Evolutionary conservation across 805 yeast species (phyloP).

Genomic region (Pichia phayaonensis): DNA sequence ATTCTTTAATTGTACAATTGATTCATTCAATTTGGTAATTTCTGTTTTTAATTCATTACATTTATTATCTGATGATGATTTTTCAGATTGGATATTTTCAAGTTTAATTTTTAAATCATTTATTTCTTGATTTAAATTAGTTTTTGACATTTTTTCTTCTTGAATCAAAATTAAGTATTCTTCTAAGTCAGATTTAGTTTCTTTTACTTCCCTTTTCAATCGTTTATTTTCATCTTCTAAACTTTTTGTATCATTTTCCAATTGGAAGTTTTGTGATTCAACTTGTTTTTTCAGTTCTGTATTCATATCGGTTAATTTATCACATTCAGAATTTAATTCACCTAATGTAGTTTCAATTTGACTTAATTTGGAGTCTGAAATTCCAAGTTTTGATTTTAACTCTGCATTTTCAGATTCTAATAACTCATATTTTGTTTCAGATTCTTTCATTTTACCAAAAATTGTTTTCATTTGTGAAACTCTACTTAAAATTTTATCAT

Average conservation of each 20-base stretch:
- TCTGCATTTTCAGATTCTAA: constrained; percentile 26
- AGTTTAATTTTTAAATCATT: constrained; percentile 25
- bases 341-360: background rate
- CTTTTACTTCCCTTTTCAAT: constrained; percentile 30
- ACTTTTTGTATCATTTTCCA: constrained; percentile 35
- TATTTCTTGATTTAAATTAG: constrained; percentile 38
- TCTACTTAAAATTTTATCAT: constrained; percentile 53
- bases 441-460: constrained; percentile 64
- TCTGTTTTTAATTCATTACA: constrained; percentile 22
- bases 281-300: constrained; percentile 32
- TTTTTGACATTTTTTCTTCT: constrained; percentile 37
- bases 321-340: constrained; percentile 39
- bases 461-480: constrained; percentile 67
- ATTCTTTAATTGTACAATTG: constrained; percentile 13
- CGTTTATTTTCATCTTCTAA: constrained; percentile 33
- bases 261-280: constrained; percentile 33
- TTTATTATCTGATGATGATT: constrained; percentile 8
- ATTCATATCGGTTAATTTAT: constrained; percentile 36
- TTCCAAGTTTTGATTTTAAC: constrained; percentile 28
- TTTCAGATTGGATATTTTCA: constrained; percentile 19
- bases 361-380: constrained; percentile 7
- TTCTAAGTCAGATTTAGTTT: constrained; percentile 29
- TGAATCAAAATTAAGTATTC: constrained; percentile 30
- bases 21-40: constrained; percentile 18
- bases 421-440: constrained; percentile 48